A percentile compares a stretch with the other conserved stretches of the same genome.
Conservation (phyloP, 352 stramenopile species). For the Phytophthora sp. region DNA sequence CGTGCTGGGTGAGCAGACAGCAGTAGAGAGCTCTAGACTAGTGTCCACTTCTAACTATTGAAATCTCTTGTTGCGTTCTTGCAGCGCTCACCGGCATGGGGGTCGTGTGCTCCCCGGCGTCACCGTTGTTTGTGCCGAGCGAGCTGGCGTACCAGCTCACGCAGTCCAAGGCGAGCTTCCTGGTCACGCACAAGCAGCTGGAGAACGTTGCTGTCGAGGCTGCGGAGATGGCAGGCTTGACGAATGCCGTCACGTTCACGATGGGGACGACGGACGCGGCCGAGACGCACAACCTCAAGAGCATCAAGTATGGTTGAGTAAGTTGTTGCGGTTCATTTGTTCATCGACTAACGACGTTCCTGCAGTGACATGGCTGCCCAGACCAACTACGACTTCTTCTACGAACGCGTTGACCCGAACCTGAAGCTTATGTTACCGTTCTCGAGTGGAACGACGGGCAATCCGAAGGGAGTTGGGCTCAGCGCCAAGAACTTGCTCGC, state of each 20-base stretch:
- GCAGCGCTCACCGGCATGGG: conserved; percentile 51
- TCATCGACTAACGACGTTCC: background rate
- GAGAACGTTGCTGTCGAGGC: conserved; percentile 35
- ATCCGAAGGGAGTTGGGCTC: conserved; percentile 81
- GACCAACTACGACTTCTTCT: conserved; percentile 47
- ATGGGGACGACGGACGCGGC: conserved; percentile 28
- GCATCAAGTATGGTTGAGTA: conserved; percentile 39
- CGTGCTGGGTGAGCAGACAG: conserved; percentile 53
- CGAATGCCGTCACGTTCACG: conserved; percentile 40
- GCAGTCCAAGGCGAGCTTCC: conserved; percentile 41
- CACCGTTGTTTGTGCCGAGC: conserved; percentile 43
- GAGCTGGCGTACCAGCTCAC: conserved; percentile 51
- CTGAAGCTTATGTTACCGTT: conserved; percentile 83
- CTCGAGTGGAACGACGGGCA: conserved; percentile 93
- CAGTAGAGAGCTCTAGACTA: background rate
- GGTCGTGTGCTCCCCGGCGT: conserved; percentile 53
- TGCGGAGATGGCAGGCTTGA: conserved; percentile 29
- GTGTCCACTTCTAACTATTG: conserved; percentile 1
- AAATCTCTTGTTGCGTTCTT: background rate
- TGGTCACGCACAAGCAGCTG: conserved; percentile 50
- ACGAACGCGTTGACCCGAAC: conserved; percentile 63
- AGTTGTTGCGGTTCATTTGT: background rate
- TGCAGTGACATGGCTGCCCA: conserved; percentile 42
- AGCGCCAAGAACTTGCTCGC: conserved; percentile 90
- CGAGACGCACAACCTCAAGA: conserved; percentile 24